Base-by-base conservation (phyloP, 2,329 filamentous ascomycete species). In the Ceratocystis ficicola region DNA sequence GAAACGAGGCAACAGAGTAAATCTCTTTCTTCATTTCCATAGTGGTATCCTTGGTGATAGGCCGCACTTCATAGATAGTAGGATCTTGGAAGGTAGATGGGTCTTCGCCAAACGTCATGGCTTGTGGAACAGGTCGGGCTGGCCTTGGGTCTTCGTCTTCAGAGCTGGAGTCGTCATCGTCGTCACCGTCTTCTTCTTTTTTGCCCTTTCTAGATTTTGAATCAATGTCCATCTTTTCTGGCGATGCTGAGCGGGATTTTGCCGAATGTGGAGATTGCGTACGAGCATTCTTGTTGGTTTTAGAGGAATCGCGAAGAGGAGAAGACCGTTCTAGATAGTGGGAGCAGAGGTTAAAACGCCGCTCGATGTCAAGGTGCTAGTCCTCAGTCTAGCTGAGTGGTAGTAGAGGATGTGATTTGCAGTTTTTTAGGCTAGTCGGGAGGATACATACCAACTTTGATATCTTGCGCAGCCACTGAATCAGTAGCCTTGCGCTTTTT, bases 11-110 rank as follows among this genome's bases (percentile, higher is more conserved):
- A 17, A 99, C 94, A 6, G 90, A 90, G 74, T 90, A 95, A 64
- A 97, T 93, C 70, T 88, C 84, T 73, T 88, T 91, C 74, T 87
- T 89, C 72, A 95, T 87, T 10, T 57, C 55, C 1, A 67, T 20
- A 1, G 66, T 44, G 1, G 66, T 67, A 50, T 67, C 63, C 50
- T 65, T 52, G n/a, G 93, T 87, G 28, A 92, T 80, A 0, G 86
- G 81, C 66, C 86, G 86, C 69, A 99, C 96, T 73, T 99, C 89
- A 78, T 99, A 99, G 62, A 96, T 82, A 44, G 93, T 96, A 1
- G 92, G 91, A 73, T 99, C 94, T 22, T 84, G 84, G 72, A 93
- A 96, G n/a, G 86, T 90, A 30, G 90, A 89, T 0, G 93, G 93
- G 72, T 97, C 91, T 48, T 93, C 87, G 67, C 93, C 93, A 74